phyloP scores from a whole-genome alignment of 1,139 yeast species.

The Wickerhamomyces sp. region DNA sequence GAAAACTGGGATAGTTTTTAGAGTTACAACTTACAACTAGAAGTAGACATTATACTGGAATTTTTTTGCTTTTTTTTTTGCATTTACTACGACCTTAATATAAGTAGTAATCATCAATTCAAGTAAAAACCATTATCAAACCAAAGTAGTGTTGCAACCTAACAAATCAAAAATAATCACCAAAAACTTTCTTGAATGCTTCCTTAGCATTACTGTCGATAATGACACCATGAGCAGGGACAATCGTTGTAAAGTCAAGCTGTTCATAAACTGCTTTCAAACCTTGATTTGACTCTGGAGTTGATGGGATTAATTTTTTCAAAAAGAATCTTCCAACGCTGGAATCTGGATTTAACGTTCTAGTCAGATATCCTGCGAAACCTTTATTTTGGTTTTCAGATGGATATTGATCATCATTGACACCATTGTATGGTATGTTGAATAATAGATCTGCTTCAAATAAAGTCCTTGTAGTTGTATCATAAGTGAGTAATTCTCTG shows the following conservation, averaged over 20 bases:
- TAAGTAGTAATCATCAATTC: too few species aligned
- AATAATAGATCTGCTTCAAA: slow-evolving; percentile 54
- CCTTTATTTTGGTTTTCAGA: slow-evolving; percentile 37
- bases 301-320: slow-evolving; percentile 22
- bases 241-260: slow-evolving; percentile 45
- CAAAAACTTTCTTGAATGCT: slow-evolving; percentile 13
- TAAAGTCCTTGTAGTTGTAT: slow-evolving; percentile 41
- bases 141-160: not conserved
- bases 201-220: slow-evolving; percentile 38
- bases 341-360: slow-evolving; percentile 36
- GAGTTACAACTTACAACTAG: too few species aligned
- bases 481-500: slow-evolving; percentile 49
- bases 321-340: slow-evolving; percentile 30
- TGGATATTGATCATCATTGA: slow-evolving; percentile 40
- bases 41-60: too few species aligned
- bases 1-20: slow-evolving; percentile 43
- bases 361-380: slow-evolving; percentile 31
- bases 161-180: not conserved
- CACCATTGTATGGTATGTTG: slow-evolving; percentile 32
- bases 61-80: not conserved
- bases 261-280: slow-evolving; percentile 30
- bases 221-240: slow-evolving; percentile 55
- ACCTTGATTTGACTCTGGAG: slow-evolving; percentile 23
- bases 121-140: not conserved
- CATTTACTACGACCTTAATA: not conserved